These are phyloP conservation scores for Cutaneotrichosporon arboriforme DNA, from an alignment of 1,284 basidiomycete species.

Conservation along the genomic window DNA sequence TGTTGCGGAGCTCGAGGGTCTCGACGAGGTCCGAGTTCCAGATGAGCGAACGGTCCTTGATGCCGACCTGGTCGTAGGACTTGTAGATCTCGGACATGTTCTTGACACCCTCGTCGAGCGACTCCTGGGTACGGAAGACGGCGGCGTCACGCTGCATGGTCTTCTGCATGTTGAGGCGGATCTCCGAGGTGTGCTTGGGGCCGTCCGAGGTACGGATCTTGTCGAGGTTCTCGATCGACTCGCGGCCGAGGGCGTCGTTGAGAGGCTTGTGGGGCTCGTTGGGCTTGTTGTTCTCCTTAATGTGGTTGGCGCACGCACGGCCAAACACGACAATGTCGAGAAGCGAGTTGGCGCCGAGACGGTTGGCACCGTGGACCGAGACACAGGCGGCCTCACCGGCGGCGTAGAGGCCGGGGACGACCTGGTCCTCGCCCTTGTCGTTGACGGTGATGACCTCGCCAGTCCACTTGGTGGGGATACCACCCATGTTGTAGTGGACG, in stretches of 20 bases:
- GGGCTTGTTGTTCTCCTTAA: conserved; percentile 82
- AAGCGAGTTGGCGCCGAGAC: conserved; percentile 97
- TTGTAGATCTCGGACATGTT: conserved; percentile 83
- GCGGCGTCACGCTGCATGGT: conserved; percentile 94
- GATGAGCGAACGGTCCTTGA: conserved; percentile 98
- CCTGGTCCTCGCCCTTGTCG: conserved; percentile 81
- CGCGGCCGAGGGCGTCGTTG: conserved; percentile 77
- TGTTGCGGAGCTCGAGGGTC: conserved; percentile 93
- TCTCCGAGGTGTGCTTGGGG: conserved; percentile 77
- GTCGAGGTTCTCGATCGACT: conserved; percentile 85
- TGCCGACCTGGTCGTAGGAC: conserved; percentile 81
- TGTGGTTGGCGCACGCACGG: conserved; percentile 97
- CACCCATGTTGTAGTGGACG: conserved; percentile 97
- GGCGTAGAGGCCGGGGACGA: conserved; percentile 96
- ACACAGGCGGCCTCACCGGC: conserved; percentile 99
- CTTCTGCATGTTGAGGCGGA: conserved; percentile 95
- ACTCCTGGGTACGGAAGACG: conserved; percentile 85
- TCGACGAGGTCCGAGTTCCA: conserved; percentile 99
- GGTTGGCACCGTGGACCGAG: conserved; percentile 98
- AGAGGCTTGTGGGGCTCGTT: conserved; percentile 89
- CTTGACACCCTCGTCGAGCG: conserved; percentile 84
- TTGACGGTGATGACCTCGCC: conserved; percentile 90
- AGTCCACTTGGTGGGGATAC: conserved; percentile 98
- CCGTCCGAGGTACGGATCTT: conserved; percentile 79
- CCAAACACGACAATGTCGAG: conserved; percentile 99